Percentiles rank a stretch among this genome's conserved stretches.
Evolutionary conservation across 2,329 filamentous ascomycete species (phyloP).

Genomic region (Colletotrichum musae): DNA sequence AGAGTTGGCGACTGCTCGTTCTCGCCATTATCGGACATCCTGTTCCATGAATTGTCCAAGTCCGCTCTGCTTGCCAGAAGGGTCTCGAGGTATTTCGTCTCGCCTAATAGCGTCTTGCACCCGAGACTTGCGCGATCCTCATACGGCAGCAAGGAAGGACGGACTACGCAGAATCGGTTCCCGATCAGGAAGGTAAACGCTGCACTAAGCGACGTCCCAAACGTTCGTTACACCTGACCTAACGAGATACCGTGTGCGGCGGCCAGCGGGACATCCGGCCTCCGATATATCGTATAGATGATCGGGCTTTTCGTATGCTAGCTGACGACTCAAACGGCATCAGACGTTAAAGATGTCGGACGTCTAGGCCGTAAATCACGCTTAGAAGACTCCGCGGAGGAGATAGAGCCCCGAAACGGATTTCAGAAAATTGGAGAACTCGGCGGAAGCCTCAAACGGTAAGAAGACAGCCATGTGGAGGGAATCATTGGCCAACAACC

Average conservation of each 20-base stretch:
- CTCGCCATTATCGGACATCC: not conserved
- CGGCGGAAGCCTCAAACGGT: too few relatives aligned
- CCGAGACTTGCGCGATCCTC: not conserved
- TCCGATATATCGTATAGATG: too few relatives aligned
- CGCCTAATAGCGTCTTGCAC: not conserved
- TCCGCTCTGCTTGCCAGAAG: too few relatives aligned
- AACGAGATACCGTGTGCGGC: slow-evolving; percentile 6
- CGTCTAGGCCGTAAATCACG: too few relatives aligned
- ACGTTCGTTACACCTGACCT: slow-evolving; percentile 11
- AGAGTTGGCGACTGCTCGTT: slow-evolving; percentile 5
- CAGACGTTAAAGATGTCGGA: too few relatives aligned
- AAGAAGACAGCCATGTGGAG: too few relatives aligned
- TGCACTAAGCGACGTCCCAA: slow-evolving; percentile 18
- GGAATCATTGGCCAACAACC: too few relatives aligned
- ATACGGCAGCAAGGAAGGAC: not conserved
- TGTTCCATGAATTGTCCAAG: not conserved
- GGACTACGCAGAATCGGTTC: not conserved
- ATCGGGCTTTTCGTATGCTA: too few relatives aligned
- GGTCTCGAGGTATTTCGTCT: not conserved
- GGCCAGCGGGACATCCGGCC: not conserved
- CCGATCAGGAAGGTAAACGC: not conserved
- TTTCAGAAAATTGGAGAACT: too few relatives aligned
- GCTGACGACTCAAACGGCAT: too few relatives aligned
- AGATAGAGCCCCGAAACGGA: too few relatives aligned
- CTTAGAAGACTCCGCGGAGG: too few relatives aligned